Conservation (phyloP, 2,329 filamentous ascomycete species). For the Verticillium tricorpus region DNA sequence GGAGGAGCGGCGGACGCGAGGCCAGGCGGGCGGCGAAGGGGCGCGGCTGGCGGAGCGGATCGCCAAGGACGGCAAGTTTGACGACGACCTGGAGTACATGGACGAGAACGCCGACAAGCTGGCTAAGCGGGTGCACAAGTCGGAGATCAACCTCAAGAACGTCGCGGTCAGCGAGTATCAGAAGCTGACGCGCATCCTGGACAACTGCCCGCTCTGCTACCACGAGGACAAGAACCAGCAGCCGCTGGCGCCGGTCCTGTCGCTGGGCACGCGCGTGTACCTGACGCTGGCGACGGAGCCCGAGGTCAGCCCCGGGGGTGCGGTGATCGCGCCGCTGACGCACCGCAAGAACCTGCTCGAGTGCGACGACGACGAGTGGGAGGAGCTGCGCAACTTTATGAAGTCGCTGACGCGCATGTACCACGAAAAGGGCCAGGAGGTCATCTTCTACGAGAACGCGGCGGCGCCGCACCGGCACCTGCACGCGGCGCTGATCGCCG, state of each 20-base stretch:
- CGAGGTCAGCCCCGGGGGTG: slow-evolving; percentile 76
- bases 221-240: slow-evolving; percentile 75
- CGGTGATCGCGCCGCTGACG: slow-evolving; percentile 83
- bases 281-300: slow-evolving; percentile 87
- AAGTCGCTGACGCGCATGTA: slow-evolving; percentile 93
- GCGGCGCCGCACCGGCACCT: slow-evolving; percentile 71
- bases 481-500: slow-evolving; percentile 80
- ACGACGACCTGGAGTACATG: slow-evolving; percentile 92
- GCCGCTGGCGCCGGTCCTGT: slow-evolving; percentile 79
- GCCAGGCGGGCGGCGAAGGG: slow-evolving; percentile 74
- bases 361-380: slow-evolving; percentile 99
- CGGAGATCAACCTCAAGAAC: slow-evolving; percentile 82
- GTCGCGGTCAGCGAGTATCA: slow-evolving; percentile 84
- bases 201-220: slow-evolving; percentile 85
- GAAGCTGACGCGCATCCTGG: slow-evolving; percentile 80
- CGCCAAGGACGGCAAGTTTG: slow-evolving; percentile 86
- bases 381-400: slow-evolving; percentile 99
- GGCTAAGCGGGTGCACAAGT: slow-evolving; percentile 81
- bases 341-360: slow-evolving; percentile 90
- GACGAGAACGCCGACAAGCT: slow-evolving; percentile 94
- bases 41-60: slow-evolving; percentile 85
- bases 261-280: slow-evolving; percentile 80
- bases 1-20: slow-evolving; percentile 82
- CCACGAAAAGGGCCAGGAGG: slow-evolving; percentile 84
- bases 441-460: slow-evolving; percentile 97